Base-by-base conservation (phyloP, 139 green algal species). In the Haematococcus lacustris region DNA sequence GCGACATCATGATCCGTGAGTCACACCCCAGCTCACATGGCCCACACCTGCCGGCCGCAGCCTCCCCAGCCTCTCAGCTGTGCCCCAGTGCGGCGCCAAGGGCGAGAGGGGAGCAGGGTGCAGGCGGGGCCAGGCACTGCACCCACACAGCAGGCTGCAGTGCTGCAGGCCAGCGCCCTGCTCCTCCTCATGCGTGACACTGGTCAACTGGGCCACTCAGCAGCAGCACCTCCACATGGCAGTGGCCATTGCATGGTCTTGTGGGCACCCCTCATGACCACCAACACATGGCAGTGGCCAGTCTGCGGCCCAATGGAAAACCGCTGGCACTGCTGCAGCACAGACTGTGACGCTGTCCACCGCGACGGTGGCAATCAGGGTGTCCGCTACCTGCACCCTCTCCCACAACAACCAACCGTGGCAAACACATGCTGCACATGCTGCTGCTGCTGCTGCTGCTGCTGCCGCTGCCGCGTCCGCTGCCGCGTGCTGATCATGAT, bases 1-100 rank as follows among this genome's bases (percentile, higher is more conserved):
- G 90, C 50, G 95, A 99, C 83, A 99, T 99, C 80, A 90, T 97
- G 83, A 91, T 98, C 35, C 88, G 78, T 87, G 51, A 81, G 81
- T 79, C 74, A 74, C 1, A 62, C 40, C 33, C n/a, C 47, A 38
- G 59, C 28, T 37, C 28, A 66, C 59, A 37, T 33, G 59, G 7
- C n/a, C n/a, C n/a, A 7, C 26, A 23, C 66, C 3, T 39, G 6
- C 39, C 38, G 37, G 38, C 4, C 9, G 66, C 66, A 60, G 4
- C n/a, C n/a, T n/a, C n/a, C n/a, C n/a, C n/a, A n/a, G n/a, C n/a
- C n/a, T n/a, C n/a, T n/a, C n/a, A n/a, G 41, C 3, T 21, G 4
- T 71, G 33, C 62, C 5, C 17, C 32, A 43, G 33, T 17, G 21
- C 1, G 13, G 34, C 51, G 17, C 23, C 4, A 3, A 33, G 9